A percentile compares a stretch with the other conserved stretches of the same genome.
Conservation (phyloP, 805 yeast species). For the Cyberlindnera lachancei region DNA sequence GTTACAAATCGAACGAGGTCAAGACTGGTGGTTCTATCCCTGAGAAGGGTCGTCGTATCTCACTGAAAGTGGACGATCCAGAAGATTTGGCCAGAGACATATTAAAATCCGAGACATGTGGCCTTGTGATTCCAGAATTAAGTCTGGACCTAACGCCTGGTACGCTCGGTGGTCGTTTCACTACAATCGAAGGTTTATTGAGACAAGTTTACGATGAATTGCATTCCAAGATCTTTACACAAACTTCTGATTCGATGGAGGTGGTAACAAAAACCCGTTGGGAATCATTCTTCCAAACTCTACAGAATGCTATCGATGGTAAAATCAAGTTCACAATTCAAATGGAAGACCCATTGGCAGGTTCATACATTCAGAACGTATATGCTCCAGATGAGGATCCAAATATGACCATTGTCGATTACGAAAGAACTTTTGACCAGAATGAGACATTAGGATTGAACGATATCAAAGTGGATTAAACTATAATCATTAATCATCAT, state of each 20-base stretch:
- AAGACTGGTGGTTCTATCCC: slow-evolving; percentile 98
- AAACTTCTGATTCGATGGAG: slow-evolving; percentile 90
- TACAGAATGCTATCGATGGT: slow-evolving; percentile 78
- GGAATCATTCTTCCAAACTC: slow-evolving; percentile 65
- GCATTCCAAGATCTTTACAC: slow-evolving; percentile 73
- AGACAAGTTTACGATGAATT: slow-evolving; percentile 87
- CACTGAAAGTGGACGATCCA: slow-evolving; percentile 67
- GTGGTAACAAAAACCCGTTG: slow-evolving; percentile 70
- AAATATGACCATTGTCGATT: slow-evolving; percentile 85
- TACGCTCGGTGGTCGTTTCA: slow-evolving; percentile 95
- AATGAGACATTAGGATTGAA: slow-evolving; percentile 86
- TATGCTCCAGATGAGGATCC: slow-evolving; percentile 99
- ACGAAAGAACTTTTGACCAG: slow-evolving; percentile 80
- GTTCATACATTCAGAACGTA: slow-evolving; percentile 94
- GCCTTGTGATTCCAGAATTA: slow-evolving; percentile 78
- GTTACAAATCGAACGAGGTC: slow-evolving; percentile 94
- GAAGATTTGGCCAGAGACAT: slow-evolving; percentile 94
- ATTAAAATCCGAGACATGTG: slow-evolving; percentile 90
- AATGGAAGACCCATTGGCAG: slow-evolving; percentile 93
- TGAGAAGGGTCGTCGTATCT: slow-evolving; percentile 66
- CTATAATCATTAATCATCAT: not conserved
- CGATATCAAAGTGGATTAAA: slow-evolving; percentile 28
- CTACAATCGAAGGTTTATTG: slow-evolving; percentile 91
- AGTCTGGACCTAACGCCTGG: slow-evolving; percentile 90
- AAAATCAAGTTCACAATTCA: slow-evolving; percentile 72